These are phyloP conservation scores for Candida dajiaensis DNA, from an alignment of 805 yeast species.

Conservation along the genomic window DNA sequence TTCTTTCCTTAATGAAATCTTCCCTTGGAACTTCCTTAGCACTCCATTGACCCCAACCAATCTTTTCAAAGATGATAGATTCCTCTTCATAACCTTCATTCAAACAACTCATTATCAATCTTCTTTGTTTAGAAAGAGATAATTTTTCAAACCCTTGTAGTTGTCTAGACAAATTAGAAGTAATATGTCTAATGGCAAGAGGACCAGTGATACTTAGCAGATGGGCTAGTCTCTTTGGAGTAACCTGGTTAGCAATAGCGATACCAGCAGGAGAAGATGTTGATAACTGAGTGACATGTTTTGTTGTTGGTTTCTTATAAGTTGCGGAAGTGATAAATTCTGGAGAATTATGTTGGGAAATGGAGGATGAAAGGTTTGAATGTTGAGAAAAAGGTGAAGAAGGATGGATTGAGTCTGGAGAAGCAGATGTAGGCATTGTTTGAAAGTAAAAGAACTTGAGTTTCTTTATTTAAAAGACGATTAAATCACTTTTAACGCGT, in stretches of 20 bases:
- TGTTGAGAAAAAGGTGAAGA: slow-evolving; percentile 23
- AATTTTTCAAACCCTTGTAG: slow-evolving; percentile 76
- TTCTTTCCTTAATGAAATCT: slow-evolving; percentile 34
- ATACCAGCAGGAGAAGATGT: slow-evolving; percentile 86
- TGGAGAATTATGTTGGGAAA: slow-evolving; percentile 17
- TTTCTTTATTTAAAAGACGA: neutral
- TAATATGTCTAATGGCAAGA: slow-evolving; percentile 83
- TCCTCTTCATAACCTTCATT: slow-evolving; percentile 57
- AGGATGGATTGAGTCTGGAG: slow-evolving; percentile 23
- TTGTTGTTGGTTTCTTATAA: slow-evolving; percentile 21
- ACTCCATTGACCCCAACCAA: slow-evolving; percentile 99
- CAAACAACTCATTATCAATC: slow-evolving; percentile 84
- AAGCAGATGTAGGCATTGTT: neutral
- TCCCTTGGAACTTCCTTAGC: slow-evolving; percentile 47
- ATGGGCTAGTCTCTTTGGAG: slow-evolving; percentile 70
- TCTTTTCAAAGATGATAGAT: slow-evolving; percentile 74
- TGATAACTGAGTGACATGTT: slow-evolving; percentile 37
- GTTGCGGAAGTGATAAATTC: slow-evolving; percentile 22
- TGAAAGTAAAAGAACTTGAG: neutral
- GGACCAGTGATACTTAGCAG: slow-evolving; percentile 75
- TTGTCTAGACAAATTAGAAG: slow-evolving; percentile 66
- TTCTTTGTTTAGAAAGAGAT: slow-evolving; percentile 81
- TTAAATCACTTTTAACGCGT: neutral
- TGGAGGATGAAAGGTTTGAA: slow-evolving; percentile 12
- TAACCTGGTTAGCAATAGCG: slow-evolving; percentile 80